Base-by-base conservation (phyloP, 345 rosid genomes). In the Camelina neglecta region DNA sequence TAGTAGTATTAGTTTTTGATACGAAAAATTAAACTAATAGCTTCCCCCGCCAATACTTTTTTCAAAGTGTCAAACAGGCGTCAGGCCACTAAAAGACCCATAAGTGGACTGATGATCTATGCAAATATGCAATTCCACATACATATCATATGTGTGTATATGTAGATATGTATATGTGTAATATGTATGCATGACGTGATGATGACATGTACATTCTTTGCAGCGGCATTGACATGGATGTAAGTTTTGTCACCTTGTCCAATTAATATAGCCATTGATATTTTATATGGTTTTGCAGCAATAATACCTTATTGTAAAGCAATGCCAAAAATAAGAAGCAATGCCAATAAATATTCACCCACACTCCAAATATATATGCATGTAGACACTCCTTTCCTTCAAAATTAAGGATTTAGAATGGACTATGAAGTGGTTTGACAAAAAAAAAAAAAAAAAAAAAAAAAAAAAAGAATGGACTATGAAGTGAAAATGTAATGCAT, bases 121-220 rank as follows among this genome's bases (percentile, higher is more conserved):
- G 31, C 31, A 29, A 29, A 29, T 61, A 23, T 61, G 59, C 18
- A 36, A 63, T 23, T 33, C 24, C 24, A 70, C 24, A 62, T 39
- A 29, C 21, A 42, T 51, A 5, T 45, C 9, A 36, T 50, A 38
- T 23, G 2, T 45, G 5, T 57, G 35, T 54, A 5, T 29, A 1
- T 39, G 42, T 70, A 35, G 16, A 45, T 72, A 31, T 71, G 45
- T 71, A 12, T 29, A 4, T 29, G 31, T 4, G 1, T 29, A 29
- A 29, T 0, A 29, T 12, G 75, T 76, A 63, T 70, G 80, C 71
- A 63, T 76, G 80, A 76, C 71, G 80, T 56, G 60, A 56, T 54
- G 60, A 70, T 76, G 80, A 76, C 75, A 56, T 70, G 65, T 36
- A 70, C 35, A 76, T 62, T 54, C 49, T 58, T 50, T 50, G 68